A percentile compares a stretch with the other conserved stretches of the same genome.
Conservation (phyloP, 2,329 filamentous ascomycete species). For the Pseudocercospora pini-densiflorae region DNA sequence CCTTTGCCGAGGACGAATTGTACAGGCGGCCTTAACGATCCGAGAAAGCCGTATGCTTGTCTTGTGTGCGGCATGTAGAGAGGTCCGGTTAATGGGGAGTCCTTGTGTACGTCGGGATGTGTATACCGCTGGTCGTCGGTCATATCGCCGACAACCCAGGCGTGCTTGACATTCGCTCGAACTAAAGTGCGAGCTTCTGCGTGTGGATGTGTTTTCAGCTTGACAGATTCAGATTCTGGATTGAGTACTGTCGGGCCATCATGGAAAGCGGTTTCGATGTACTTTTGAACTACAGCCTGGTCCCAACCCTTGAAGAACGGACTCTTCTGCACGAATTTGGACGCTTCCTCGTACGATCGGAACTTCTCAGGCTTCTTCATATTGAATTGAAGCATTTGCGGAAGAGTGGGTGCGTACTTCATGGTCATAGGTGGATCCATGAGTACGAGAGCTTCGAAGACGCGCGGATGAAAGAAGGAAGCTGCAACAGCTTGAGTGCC, state of each 20-base stretch:
- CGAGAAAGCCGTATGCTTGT: slow-evolving; percentile 59
- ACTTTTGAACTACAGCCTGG: background rate
- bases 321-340: background rate
- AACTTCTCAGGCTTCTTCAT: slow-evolving; percentile 8
- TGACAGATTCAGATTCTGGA: slow-evolving; percentile 3
- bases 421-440: slow-evolving; percentile 14
- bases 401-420: background rate
- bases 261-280: slow-evolving; percentile 21
- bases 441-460: slow-evolving; percentile 15
- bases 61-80: slow-evolving; percentile 71
- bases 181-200: background rate
- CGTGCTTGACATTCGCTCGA: slow-evolving; percentile 12
- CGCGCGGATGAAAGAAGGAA: slow-evolving; percentile 10
- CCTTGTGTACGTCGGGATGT: slow-evolving; percentile 5
- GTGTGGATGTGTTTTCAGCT: slow-evolving; percentile 5
- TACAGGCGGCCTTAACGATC: slow-evolving; percentile 62
- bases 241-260: slow-evolving; percentile 2
- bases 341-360: background rate
- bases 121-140: slow-evolving; percentile 4
- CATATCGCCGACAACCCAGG: background rate
- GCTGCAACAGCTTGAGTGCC: slow-evolving; percentile 56
- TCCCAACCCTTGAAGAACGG: slow-evolving; percentile 16
- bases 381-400: slow-evolving; percentile 7
- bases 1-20: slow-evolving; percentile 68
- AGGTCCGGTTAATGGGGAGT: slow-evolving; percentile 47